A percentile compares a stretch with the other conserved stretches of the same genome.
phyloP scores from a whole-genome alignment of 257 asterid species.

The Jacaranda copaia region DNA sequence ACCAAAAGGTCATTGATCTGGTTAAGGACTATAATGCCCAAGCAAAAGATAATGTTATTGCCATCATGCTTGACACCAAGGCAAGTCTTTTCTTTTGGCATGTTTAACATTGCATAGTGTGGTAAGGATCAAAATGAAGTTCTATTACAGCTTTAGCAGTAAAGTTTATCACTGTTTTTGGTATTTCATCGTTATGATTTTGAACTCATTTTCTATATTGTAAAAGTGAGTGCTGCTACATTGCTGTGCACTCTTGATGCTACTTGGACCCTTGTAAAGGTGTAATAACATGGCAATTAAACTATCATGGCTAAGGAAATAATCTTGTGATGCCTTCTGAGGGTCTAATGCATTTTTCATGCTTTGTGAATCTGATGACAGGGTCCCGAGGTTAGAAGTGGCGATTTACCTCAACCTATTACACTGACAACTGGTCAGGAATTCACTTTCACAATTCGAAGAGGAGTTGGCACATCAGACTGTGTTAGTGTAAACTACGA shows the following conservation, averaged over 20 bases:
- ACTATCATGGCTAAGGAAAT: background rate
- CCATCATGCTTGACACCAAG: slow-evolving; percentile 99
- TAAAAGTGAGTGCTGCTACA: background rate
- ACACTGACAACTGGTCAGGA: slow-evolving; percentile 80
- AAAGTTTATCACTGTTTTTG: background rate
- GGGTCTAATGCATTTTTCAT: slow-evolving; percentile 22
- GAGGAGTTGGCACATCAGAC: slow-evolving; percentile 94
- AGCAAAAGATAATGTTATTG: slow-evolving; percentile 89
- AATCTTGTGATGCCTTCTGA: background rate
- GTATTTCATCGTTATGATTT: background rate
- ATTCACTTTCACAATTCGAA: slow-evolving; percentile 90
- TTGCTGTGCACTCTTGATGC: slow-evolving; percentile 5
- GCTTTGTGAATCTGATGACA: slow-evolving; percentile 48
- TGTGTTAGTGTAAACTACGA: slow-evolving; percentile 98
- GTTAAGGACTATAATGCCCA: slow-evolving; percentile 93
- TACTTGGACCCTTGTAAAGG: background rate
- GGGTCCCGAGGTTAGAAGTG: slow-evolving; percentile 99
- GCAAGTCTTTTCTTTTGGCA: slow-evolving; percentile 48
- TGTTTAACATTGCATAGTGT: background rate
- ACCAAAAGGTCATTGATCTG: slow-evolving; percentile 95
- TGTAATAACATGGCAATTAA: background rate
- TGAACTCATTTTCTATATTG: background rate
- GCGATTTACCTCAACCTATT: slow-evolving; percentile 98
- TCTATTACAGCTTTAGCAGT: background rate
- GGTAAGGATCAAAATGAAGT: background rate